Percentiles rank a stretch among this genome's conserved stretches.
Evolutionary conservation across 352 stramenopile species (phyloP).

Genomic region (Globisporangium cederbergense): DNA sequence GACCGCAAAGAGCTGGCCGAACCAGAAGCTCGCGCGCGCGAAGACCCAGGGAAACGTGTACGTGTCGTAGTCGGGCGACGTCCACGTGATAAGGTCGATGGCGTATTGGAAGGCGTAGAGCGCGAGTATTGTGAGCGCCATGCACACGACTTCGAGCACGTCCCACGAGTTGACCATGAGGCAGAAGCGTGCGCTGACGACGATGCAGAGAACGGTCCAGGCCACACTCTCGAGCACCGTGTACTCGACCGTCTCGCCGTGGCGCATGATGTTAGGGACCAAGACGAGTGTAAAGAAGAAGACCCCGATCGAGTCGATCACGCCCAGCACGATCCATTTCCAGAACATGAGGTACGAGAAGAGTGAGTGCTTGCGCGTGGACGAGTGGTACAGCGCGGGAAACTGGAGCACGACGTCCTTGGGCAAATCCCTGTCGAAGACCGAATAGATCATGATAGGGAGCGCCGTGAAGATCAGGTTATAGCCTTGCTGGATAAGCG

Average conservation of each 20-base stretch:
- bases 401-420: slow-evolving; percentile 62
- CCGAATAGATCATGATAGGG: slow-evolving; percentile 88
- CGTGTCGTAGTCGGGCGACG: slow-evolving; percentile 50
- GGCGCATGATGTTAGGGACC: slow-evolving; percentile 55
- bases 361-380: slow-evolving; percentile 46
- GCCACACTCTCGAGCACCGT: slow-evolving; percentile 58
- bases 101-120: slow-evolving; percentile 69
- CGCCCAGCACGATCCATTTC: slow-evolving; percentile 76
- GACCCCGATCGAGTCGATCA: slow-evolving; percentile 78
- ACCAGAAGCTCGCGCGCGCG: slow-evolving; percentile 56
- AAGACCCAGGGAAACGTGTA: slow-evolving; percentile 84
- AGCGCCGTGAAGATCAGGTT: slow-evolving; percentile 95
- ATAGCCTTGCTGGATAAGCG: slow-evolving; percentile 88
- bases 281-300: slow-evolving; percentile 55
- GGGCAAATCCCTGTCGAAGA: slow-evolving; percentile 77
- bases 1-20: slow-evolving; percentile 69
- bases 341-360: slow-evolving; percentile 85
- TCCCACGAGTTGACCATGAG: slow-evolving; percentile 85
- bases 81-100: slow-evolving; percentile 64
- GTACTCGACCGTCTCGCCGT: slow-evolving; percentile 54
- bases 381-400: slow-evolving; percentile 65
- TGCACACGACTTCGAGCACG: slow-evolving; percentile 45
- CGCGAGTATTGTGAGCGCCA: slow-evolving; percentile 48
- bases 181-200: slow-evolving; percentile 75
- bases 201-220: slow-evolving; percentile 77